Percentiles rank a stretch among this genome's conserved stretches.
These are phyloP conservation scores for Aspergillus homomorphus DNA, from an alignment of 495 filamentous ascomycete genomes.

Conservation along the genomic window DNA sequence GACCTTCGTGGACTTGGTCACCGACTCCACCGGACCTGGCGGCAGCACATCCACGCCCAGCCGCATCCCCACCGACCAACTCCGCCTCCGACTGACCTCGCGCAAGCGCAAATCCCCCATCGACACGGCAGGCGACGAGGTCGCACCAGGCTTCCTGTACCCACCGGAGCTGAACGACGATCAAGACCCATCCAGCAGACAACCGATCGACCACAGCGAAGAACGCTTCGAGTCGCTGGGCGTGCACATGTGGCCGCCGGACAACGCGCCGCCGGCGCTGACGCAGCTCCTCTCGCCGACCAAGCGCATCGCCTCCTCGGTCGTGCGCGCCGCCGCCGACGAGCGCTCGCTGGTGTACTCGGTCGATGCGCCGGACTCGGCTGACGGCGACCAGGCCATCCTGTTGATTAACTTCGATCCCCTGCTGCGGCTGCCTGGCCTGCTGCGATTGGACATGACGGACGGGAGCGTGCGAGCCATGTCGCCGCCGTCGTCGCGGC, in stretches of 20 bases:
- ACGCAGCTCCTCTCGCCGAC: slow-evolving; percentile 57
- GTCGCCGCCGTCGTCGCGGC: slow-evolving; percentile 10
- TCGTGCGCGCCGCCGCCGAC: slow-evolving; percentile 52
- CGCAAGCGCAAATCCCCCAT: slow-evolving; percentile 39
- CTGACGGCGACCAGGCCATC: slow-evolving; percentile 41
- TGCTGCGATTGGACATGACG: slow-evolving; percentile 19
- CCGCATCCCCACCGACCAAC: slow-evolving; percentile 40
- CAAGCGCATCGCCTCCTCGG: slow-evolving; percentile 34
- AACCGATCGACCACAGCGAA: slow-evolving; percentile 32
- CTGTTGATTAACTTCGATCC: slow-evolving; percentile 67
- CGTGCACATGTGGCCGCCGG: slow-evolving; percentile 59
- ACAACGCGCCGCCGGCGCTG: slow-evolving; percentile 45
- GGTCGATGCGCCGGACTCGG: slow-evolving; percentile 49
- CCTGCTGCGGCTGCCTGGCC: slow-evolving; percentile 36
- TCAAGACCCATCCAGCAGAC: slow-evolving; percentile 14
- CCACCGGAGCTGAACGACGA: slow-evolving; percentile 28
- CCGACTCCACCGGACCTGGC: slow-evolving; percentile 42
- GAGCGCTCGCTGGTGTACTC: slow-evolving; percentile 58
- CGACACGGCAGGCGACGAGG: slow-evolving; percentile 37
- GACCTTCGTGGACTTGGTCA: slow-evolving; percentile 66
- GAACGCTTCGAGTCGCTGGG: slow-evolving; percentile 49
- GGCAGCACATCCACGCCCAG: no score
- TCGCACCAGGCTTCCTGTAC: slow-evolving; percentile 32
- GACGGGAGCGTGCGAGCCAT: slow-evolving; percentile 12
- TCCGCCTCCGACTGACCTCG: slow-evolving; percentile 53